Evolutionary conservation across 1,139 yeast genomes (phyloP), one percentile per base, ranked within the genome.

Genomic region (Hyphopichia wangnamkhiaoensis): DNA sequence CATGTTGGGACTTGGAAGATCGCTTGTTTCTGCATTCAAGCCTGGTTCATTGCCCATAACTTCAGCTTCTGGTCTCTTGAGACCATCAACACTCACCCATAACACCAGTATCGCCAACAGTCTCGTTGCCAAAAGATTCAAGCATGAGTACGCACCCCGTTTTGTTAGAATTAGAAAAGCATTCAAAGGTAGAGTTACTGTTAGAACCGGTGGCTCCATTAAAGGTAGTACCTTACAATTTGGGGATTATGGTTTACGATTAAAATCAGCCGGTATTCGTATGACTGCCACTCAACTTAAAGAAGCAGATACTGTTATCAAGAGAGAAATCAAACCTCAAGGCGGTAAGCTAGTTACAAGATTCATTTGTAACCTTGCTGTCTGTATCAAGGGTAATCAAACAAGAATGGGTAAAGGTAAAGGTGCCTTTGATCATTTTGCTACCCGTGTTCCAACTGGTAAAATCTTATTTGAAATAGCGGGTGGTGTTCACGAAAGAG

Each of bases 371-470:
- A 84, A 87, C 61, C 77, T 89, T 42, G 94, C 98, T 0, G 95
- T 93, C 16, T 91, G 97, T 66, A 81, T 88, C 42, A 93, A 93
- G 69, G 99, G 99, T 71, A 93, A 94, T 63, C 97, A 93, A 62
- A 89, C 97, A 15, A 93, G 99, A 82, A 93, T 93, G 99, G 99
- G 99, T 73, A 93, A 94, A 66, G 99, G 99, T 71, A 93, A 93
- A 66, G 99, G 99, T 65, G 84, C 94, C 0, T 91, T 93, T 59
- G 96, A 90, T 54, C 95, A 89, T 70, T 94, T 98, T 98, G 95
- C 95, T 48, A 87, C 84, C 32, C 80, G 99, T 55, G 93, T 93
- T 15, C 95, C 98, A 34, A 90, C 97, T 0, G 99, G 99, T 3
- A 90, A 90, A 58, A 82, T 93, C 35, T 71, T 90, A 26, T 90